Base-by-base conservation (phyloP, 176 grass and related monocot genomes). In the Avena eriantha region DNA sequence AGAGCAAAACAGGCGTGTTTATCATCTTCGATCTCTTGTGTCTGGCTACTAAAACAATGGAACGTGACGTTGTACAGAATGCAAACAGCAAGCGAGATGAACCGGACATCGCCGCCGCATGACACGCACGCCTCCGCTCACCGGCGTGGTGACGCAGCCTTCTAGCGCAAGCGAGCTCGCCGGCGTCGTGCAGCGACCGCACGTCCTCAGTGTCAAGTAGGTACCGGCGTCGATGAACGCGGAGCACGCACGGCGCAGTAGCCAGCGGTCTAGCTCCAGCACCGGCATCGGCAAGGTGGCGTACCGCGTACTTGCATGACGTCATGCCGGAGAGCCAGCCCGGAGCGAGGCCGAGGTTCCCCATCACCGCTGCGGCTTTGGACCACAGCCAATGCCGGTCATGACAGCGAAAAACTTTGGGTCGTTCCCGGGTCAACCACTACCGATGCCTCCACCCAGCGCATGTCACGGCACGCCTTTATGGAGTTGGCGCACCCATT, bases 161-260 rank as follows among this genome's bases (percentile, higher is more conserved):
- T 93, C 81, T 80, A 98, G 76, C 8, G 29, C 29, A 67, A 14
- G 47, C 64, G 63, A 95, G 70, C 82, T 93, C 78, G 21, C 87
- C 95, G 0, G 61, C 86, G 77, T 90, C 89, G 61, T 29, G 29
- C 80, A 90, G 21, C 67, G 34, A 29, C 24, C 77, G 85, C 83
- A 98, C 89, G 71, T 95, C 93, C 49, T 98, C 89, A 1, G 85
- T 87, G 19, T 91, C 89, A 24, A 93, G 91, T 45, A 98, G 71
- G 88, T 91, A 93, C 36, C 15, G 65, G 15, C 91, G 76, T 95
- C 63, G 26, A 87, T 77, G 79, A 98, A 98, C 72, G 29, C 29
- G 93, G 21, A 97, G 79, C 58, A 54, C 12, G 15, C 73, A 46
- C 34, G 7, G 13, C 54, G 83, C 16, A 95, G 78, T 19, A 93